phyloP scores from a whole-genome alignment of 1,139 yeast species.

The Yamadazyma kanchanaburiensis region DNA sequence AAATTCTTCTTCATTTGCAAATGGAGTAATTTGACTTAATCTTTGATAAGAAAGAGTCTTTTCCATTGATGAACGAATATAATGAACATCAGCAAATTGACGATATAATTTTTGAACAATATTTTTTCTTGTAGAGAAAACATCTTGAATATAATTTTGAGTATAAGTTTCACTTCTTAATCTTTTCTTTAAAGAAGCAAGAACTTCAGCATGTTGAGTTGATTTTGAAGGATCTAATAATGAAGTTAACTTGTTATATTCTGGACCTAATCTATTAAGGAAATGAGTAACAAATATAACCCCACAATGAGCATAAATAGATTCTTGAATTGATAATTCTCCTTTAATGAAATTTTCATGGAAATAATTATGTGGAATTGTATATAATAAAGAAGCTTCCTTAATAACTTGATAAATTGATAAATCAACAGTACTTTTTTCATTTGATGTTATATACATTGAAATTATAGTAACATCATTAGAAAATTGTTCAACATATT shows the following conservation, averaged over 20 bases:
- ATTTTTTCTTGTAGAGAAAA: slow-evolving; percentile 66
- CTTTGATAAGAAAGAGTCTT: slow-evolving; percentile 90
- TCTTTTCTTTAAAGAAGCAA: slow-evolving; percentile 80
- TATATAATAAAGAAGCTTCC: slow-evolving; percentile 89
- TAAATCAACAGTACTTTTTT: slow-evolving; percentile 51
- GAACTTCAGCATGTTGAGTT: slow-evolving; percentile 68
- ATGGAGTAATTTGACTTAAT: slow-evolving; percentile 71
- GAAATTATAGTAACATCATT: slow-evolving; percentile 87
- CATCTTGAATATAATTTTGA: slow-evolving; percentile 76
- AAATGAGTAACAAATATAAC: slow-evolving; percentile 92
- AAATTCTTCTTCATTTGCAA: slow-evolving; percentile 73
- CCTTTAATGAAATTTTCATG: slow-evolving; percentile 71
- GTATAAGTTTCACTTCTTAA: slow-evolving; percentile 93
- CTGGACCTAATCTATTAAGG: slow-evolving; percentile 90
- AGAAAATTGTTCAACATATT: slow-evolving; percentile 91
- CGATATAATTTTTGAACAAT: slow-evolving; percentile 83
- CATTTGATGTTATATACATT: slow-evolving; percentile 68
- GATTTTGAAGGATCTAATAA: slow-evolving; percentile 62
- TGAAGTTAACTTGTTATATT: slow-evolving; percentile 66
- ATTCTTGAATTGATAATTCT: slow-evolving; percentile 86
- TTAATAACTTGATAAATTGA: slow-evolving; percentile 88
- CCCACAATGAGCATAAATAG: slow-evolving; percentile 92
- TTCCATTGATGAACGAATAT: slow-evolving; percentile 68
- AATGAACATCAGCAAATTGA: slow-evolving; percentile 89
- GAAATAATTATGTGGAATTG: slow-evolving; percentile 86